phyloP scores from a whole-genome alignment of 306 rosid genomes.

The Vachellia collinsii region DNA sequence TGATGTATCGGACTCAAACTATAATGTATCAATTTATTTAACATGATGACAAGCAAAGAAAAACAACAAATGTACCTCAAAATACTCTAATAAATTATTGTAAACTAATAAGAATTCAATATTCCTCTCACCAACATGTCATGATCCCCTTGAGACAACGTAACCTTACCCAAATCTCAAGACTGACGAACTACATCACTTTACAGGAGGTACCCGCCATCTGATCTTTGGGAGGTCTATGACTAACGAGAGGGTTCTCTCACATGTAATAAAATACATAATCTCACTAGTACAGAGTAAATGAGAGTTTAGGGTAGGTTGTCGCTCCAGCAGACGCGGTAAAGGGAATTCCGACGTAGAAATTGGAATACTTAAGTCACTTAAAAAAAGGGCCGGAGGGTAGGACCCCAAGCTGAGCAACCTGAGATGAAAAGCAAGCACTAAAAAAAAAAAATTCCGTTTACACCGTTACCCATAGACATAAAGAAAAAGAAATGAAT shows the following conservation, averaged over 20 bases:
- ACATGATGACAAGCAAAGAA: too few relatives aligned
- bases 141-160: neutral
- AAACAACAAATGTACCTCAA: neutral
- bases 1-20: too few relatives aligned
- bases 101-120: neutral
- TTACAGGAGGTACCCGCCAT: too few relatives aligned
- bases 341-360: neutral
- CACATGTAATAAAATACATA: too few relatives aligned
- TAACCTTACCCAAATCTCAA: neutral
- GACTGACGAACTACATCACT: neutral
- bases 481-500: neutral
- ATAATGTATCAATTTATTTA: too few relatives aligned
- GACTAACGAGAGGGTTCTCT: too few relatives aligned
- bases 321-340: neutral
- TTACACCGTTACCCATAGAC: neutral
- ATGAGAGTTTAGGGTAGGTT: neutral
- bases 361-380: conserved; percentile 32
- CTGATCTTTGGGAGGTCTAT: too few relatives aligned
- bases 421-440: conserved; percentile 15
- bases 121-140: neutral
- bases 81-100: neutral
- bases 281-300: too few relatives aligned
- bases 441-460: neutral
- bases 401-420: neutral
- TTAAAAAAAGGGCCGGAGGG: neutral